Conservation (phyloP, 768 basidiomycete genomes). For the Tylopilus cervinicoccineus region DNA sequence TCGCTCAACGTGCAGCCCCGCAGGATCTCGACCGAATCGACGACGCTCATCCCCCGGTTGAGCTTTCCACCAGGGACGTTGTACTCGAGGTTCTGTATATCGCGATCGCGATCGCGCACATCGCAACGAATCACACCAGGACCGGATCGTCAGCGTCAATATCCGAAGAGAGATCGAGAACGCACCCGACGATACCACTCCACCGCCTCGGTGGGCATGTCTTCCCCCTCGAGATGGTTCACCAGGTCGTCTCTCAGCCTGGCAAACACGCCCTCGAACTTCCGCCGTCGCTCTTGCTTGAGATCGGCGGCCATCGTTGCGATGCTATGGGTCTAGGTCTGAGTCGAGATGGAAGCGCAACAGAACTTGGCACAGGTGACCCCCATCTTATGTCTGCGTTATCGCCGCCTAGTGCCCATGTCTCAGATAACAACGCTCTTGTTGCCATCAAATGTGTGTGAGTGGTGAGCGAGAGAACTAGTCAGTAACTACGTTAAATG, state of each 20-base stretch:
- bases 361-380: too few species aligned
- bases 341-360: too few species aligned
- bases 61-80: conserved; percentile 97
- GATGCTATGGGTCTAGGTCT: background rate
- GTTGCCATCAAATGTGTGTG: background rate
- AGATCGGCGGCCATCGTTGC: conserved; percentile 20
- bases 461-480: conserved; percentile 24
- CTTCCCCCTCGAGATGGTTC: conserved; percentile 57
- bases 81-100: conserved; percentile 69
- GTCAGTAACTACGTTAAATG: conserved; percentile 15
- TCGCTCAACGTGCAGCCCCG: conserved; percentile 66
- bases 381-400: too few species aligned
- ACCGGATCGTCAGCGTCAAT: background rate
- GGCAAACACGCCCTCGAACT: conserved; percentile 72
- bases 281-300: conserved; percentile 47
- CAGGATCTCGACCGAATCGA: conserved; percentile 88
- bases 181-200: conserved; percentile 73
- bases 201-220: conserved; percentile 80
- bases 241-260: conserved; percentile 76
- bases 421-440: background rate
- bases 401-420: background rate
- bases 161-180: conserved; percentile 11
- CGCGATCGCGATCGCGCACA: too few species aligned
- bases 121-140: too few species aligned
- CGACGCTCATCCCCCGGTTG: conserved; percentile 94